Evolutionary conservation across 306 rosid genomes (phyloP).

Genomic region (Fragaria iinumae): DNA sequence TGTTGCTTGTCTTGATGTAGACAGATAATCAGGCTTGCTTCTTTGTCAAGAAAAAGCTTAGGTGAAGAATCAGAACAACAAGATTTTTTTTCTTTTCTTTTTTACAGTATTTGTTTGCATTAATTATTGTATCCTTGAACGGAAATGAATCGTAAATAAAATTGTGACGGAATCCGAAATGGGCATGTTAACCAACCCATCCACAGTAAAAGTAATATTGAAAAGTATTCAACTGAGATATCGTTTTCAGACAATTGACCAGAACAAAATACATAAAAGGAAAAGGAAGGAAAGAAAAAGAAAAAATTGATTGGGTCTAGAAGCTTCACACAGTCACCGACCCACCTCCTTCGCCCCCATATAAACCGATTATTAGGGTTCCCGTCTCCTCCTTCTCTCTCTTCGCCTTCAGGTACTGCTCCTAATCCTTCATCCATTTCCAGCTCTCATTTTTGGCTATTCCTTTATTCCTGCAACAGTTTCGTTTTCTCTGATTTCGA

Average conservation of each 20-base stretch:
- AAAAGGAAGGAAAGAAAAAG: not conserved
- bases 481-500: no score
- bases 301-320: not conserved
- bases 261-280: not conserved
- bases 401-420: not conserved
- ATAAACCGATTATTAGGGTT: no score
- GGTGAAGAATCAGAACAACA: no score
- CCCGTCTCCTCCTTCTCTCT: no score
- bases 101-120: no score
- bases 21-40: constrained; percentile 19
- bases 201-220: no score
- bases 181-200: no score
- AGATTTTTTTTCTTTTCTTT: no score
- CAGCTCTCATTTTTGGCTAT: not conserved
- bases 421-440: not conserved
- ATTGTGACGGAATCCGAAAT: no score
- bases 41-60: constrained; percentile 3
- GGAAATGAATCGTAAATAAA: no score
- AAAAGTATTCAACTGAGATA: not conserved
- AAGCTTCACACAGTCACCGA: constrained; percentile 8
- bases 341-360: not conserved
- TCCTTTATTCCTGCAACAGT: not conserved
- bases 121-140: no score
- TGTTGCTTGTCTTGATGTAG: constrained; percentile 4
- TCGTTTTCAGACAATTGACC: not conserved